Conservation (phyloP, 768 basidiomycete species). For the Naganishia antarctica region DNA sequence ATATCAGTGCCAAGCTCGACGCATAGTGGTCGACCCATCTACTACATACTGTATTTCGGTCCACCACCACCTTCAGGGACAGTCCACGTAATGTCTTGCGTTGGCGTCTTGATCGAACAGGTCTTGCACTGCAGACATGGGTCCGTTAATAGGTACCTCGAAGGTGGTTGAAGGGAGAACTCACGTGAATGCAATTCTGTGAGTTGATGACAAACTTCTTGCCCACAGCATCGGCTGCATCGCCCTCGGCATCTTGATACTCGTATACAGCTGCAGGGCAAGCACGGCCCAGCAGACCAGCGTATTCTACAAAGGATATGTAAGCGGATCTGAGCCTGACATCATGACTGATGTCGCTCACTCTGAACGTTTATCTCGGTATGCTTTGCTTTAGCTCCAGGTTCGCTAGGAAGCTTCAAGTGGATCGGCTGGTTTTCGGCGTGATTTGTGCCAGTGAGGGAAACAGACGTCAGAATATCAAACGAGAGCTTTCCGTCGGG, state of each 20-base stretch:
- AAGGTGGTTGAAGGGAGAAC: conserved; percentile 20
- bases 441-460: conserved; percentile 89
- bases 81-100: conserved; percentile 89
- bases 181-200: conserved; percentile 55
- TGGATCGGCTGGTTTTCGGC: conserved; percentile 94
- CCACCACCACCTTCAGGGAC: conserved; percentile 96
- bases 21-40: background rate
- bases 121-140: conserved; percentile 76
- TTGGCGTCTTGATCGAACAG: conserved; percentile 90
- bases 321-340: background rate
- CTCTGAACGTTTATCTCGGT: conserved; percentile 60
- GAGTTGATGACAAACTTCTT: conserved; percentile 93
- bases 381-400: conserved; percentile 60
- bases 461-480: conserved; percentile 82
- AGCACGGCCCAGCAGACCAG: conserved; percentile 76
- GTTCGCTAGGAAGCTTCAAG: conserved; percentile 61
- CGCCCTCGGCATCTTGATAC: conserved; percentile 69
- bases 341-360: conserved; percentile 26
- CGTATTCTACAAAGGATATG: conserved; percentile 58
- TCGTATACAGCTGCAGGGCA: conserved; percentile 98
- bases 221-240: conserved; percentile 63
- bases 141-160: background rate
- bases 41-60: conserved; percentile 79
- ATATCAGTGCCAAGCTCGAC: background rate
- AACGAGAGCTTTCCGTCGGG: conserved; percentile 87